Conservation (phyloP, 176 grass and related monocot genomes). For the Ananas comosus region DNA sequence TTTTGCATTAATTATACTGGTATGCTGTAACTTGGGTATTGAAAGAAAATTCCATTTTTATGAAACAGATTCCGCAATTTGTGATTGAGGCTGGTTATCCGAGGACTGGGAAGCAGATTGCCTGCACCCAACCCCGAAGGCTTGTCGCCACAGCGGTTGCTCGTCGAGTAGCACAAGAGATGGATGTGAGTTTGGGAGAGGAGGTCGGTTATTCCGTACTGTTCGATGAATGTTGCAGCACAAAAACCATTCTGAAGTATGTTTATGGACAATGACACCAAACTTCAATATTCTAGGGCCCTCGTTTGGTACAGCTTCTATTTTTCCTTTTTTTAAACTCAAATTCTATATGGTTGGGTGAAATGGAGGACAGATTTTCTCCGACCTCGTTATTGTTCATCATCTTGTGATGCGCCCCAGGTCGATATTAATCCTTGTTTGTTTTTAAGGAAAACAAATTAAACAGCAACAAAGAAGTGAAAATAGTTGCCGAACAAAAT, state of each 20-base stretch:
- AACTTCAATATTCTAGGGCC: background rate
- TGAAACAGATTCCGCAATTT: slow-evolving; percentile 22
- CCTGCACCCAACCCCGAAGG: slow-evolving; percentile 13
- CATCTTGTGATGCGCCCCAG: no score
- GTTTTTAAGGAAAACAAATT: no score
- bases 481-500: no score
- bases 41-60: slow-evolving; percentile 1
- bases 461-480: no score
- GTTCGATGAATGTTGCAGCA: slow-evolving; percentile 7
- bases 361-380: no score
- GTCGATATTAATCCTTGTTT: no score
- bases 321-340: no score
- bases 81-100: slow-evolving; percentile 16
- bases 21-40: background rate
- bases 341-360: no score
- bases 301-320: no score
- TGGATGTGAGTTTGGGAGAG: slow-evolving; percentile 20
- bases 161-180: slow-evolving; percentile 19
- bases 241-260: slow-evolving; percentile 16
- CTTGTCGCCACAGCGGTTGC: slow-evolving; percentile 6
- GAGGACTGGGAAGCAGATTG: slow-evolving; percentile 9
- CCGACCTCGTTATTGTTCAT: no score
- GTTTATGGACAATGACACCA: background rate
- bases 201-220: slow-evolving; percentile 16
- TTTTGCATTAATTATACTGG: background rate